These are phyloP conservation scores for Cystobasidium ongulense DNA, from an alignment of 768 basidiomycete genomes.

Conservation along the genomic window DNA sequence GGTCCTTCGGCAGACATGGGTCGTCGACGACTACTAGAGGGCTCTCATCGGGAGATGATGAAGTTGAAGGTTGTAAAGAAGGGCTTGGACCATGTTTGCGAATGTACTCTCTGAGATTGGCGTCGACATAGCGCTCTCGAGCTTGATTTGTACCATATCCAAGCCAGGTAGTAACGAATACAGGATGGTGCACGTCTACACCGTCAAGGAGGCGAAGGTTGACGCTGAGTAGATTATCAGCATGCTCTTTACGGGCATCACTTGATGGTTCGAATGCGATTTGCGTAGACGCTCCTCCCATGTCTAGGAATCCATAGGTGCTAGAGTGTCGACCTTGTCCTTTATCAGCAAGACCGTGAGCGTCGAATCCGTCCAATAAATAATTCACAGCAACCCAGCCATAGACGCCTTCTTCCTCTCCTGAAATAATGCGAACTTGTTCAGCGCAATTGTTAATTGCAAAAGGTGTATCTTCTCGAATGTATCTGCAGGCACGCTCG, in stretches of 20 bases:
- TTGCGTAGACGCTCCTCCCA: constrained; percentile 98
- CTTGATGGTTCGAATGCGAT: constrained; percentile 86
- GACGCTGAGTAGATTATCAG: constrained; percentile 67
- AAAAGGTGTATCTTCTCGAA: constrained; percentile 68
- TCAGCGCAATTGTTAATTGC: constrained; percentile 75
- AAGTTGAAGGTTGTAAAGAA: constrained; percentile 4
- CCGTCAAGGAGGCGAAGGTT: constrained; percentile 72
- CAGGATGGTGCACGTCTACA: constrained; percentile 75
- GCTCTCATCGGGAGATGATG: constrained; percentile 25
- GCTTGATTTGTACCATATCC: constrained; percentile 97
- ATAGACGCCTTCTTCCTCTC: constrained; percentile 95
- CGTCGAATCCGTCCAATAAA: constrained; percentile 85
- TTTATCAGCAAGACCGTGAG: constrained; percentile 45
- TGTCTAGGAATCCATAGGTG: constrained; percentile 95
- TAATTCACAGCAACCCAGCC: constrained; percentile 99
- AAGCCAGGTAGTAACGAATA: constrained; percentile 97
- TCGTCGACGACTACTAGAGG: constrained; percentile 54
- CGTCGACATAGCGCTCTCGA: constrained; percentile 79
- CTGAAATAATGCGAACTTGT: constrained; percentile 86
- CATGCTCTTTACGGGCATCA: constrained; percentile 51
- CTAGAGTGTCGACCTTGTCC: constrained; percentile 53
- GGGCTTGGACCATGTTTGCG: constrained; percentile 33
- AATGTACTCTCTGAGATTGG: constrained; percentile 49
- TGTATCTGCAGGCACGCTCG: constrained; percentile 65
- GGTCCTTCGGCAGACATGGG: constrained; percentile 77